Base-by-base conservation (phyloP, 495 filamentous ascomycete genomes). In the Neurospora sp. region DNA sequence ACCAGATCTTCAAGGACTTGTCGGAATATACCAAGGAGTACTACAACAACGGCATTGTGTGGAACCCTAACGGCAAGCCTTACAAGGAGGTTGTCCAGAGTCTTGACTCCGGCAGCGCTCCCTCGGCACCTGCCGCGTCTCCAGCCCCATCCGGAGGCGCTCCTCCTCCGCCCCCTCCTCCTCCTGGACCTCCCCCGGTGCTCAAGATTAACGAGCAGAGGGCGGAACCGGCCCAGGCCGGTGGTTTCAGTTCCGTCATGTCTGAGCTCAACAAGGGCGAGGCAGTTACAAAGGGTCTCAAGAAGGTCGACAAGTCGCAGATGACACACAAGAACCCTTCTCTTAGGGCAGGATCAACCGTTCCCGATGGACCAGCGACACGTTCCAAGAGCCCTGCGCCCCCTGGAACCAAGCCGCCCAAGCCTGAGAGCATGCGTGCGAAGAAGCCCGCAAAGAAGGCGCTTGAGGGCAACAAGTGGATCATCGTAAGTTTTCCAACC, bases 251-350 rank as follows among this genome's bases (percentile, higher is more conserved):
- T 49, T 92, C 94, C 60, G 93, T 99, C 0, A 98, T 99, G 80
- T 90, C 89, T 72, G 90, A 97, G 74, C 86, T 99, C 74, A 98
- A 97, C 82, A 90, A 92, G 77, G 96, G 96, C 71, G 90, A 93
- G 74, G 83, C 86, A 31, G 92, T 99, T 75, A 99, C 96, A 16
- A 89, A 91, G 72, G 90, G 93, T 44, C 87, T 99, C 18, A 90
- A 91, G 72, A 99, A 97, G 85, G 96, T 99, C 38, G 94, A 97
- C 83, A 93, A 90, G 78, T 93, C 91, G 27, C 83, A 97, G 79
- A 97, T 97, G 94, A 98, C 96, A 69, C 96, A 99, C 85, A 98
- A 98, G 85, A 99, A 99, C 83, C 96, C 96, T n/a, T 88, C 89
- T 27, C 86, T 99, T 35, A 91, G 96, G 44, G 89, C 91, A 14